These are phyloP conservation scores for Nowakowskiella sp. DNA, from an alignment of 192 early-diverging fungal species.

Conservation along the genomic window DNA sequence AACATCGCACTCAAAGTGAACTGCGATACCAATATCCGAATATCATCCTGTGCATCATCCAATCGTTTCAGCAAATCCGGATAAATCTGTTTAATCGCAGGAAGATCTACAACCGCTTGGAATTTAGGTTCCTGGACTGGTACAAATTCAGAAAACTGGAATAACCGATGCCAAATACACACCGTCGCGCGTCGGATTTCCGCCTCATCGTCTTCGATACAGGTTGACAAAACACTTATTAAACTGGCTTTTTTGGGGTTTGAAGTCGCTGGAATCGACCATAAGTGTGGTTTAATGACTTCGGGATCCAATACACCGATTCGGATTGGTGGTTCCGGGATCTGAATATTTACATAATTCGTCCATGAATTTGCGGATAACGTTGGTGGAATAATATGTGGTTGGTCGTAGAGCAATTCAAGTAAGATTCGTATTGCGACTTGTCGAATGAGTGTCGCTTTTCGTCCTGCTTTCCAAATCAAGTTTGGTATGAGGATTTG, in stretches of 20 bases:
- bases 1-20: slow-evolving; percentile 24
- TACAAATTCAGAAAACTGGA: slow-evolving; percentile 9
- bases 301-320: no score
- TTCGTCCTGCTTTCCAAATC: slow-evolving; percentile 41
- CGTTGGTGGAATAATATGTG: no score
- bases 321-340: no score
- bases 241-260: no score
- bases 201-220: slow-evolving; percentile 38
- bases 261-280: no score
- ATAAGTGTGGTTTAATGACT: no score
- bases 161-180: slow-evolving; percentile 12
- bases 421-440: no score
- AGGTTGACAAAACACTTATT: slow-evolving; percentile 22
- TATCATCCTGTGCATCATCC: slow-evolving; percentile 45
- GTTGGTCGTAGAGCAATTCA: no score
- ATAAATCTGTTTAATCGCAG: slow-evolving; percentile 38
- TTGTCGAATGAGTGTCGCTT: slow-evolving; percentile 9
- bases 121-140: slow-evolving; percentile 14
- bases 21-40: slow-evolving; percentile 29
- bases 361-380: no score
- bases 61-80: slow-evolving; percentile 48
- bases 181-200: slow-evolving; percentile 22
- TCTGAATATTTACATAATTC: no score
- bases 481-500: slow-evolving; percentile 23
- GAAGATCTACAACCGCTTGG: no score